Conservation (phyloP, 2,329 filamentous ascomycete genomes). For the Lachnellula arida region DNA sequence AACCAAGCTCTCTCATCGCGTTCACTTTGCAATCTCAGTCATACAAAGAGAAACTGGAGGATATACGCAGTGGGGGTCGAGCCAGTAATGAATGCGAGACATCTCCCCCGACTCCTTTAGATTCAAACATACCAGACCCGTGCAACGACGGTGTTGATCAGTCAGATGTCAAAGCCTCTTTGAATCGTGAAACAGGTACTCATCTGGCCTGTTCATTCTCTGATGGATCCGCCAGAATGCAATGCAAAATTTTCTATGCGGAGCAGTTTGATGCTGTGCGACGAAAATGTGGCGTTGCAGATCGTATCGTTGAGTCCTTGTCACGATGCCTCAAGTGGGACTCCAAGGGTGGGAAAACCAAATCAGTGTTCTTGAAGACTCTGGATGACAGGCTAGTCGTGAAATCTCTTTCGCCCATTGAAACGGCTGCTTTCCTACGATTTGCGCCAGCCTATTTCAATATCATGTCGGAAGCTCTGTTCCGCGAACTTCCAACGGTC, state of each 20-base stretch:
- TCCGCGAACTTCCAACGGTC: constrained; percentile 90
- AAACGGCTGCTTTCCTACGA: constrained; percentile 88
- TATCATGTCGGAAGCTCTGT: constrained; percentile 94
- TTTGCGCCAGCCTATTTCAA: constrained; percentile 97
- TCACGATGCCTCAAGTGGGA: constrained; percentile 98
- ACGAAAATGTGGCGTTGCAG: constrained; percentile 85
- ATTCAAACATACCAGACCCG: constrained; percentile 19
- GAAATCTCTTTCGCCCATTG: constrained; percentile 79
- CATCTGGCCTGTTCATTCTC: constrained; percentile 96
- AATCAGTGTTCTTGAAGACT: constrained; percentile 95
- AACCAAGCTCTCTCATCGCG: constrained; percentile 93
- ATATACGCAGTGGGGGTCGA: constrained; percentile 53
- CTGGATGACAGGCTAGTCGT: constrained; percentile 84
- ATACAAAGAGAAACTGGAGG: constrained; percentile 73
- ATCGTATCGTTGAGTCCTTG: constrained; percentile 90
- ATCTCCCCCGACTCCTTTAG: constrained; percentile 30
- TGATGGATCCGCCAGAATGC: constrained; percentile 88
- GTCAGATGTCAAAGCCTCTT: constrained; percentile 75
- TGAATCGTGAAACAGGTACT: constrained; percentile 79
- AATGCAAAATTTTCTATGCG: constrained; percentile 97
- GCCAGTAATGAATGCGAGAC: constrained; percentile 29
- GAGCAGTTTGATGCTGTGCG: constrained; percentile 96
- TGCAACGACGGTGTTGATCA: constrained; percentile 46
- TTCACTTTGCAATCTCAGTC: constrained; percentile 85
- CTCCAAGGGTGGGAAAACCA: constrained; percentile 95